These are phyloP conservation scores for Nadsonia starkeyi-henricii DNA, from an alignment of 1,139 yeast genomes.

Conservation along the genomic window DNA sequence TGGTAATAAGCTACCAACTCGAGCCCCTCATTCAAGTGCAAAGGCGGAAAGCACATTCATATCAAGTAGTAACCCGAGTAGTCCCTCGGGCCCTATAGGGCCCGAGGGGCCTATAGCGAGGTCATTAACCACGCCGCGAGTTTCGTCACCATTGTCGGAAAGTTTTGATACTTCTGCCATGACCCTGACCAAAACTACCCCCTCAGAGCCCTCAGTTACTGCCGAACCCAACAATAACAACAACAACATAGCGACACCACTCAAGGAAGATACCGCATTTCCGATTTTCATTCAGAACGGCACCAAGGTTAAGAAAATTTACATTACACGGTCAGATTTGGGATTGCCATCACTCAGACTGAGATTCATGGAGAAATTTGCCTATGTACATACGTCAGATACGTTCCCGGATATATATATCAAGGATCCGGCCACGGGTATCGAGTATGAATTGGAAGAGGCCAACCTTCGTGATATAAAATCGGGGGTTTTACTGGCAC, in stretches of 20 bases:
- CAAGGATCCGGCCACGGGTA: constrained; percentile 43
- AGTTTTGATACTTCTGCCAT: too few species aligned
- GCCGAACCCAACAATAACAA: too few species aligned
- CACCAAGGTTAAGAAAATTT: not conserved
- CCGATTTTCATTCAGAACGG: constrained; percentile 1
- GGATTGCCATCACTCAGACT: constrained; percentile 54
- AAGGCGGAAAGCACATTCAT: not conserved
- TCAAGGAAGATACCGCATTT: not conserved
- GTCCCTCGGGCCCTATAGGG: too few species aligned
- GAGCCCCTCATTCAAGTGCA: not conserved
- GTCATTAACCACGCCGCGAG: too few species aligned
- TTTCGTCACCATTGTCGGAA: too few species aligned
- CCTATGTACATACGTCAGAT: constrained; percentile 56
- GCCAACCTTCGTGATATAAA: constrained; percentile 41
- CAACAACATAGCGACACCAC: too few species aligned
- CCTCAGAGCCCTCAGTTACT: too few species aligned
- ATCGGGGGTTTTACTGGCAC: constrained; percentile 45
- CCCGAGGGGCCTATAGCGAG: too few species aligned
- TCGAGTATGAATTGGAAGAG: constrained; percentile 75
- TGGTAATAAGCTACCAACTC: not conserved
- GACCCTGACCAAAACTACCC: too few species aligned
- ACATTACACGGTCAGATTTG: constrained; percentile 33
- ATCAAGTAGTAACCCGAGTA: not conserved
- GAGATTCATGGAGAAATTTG: constrained; percentile 74
- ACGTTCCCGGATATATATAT: constrained; percentile 75